Base-by-base conservation (phyloP, 1,139 yeast genomes). In the Yamadazyma oceani region DNA sequence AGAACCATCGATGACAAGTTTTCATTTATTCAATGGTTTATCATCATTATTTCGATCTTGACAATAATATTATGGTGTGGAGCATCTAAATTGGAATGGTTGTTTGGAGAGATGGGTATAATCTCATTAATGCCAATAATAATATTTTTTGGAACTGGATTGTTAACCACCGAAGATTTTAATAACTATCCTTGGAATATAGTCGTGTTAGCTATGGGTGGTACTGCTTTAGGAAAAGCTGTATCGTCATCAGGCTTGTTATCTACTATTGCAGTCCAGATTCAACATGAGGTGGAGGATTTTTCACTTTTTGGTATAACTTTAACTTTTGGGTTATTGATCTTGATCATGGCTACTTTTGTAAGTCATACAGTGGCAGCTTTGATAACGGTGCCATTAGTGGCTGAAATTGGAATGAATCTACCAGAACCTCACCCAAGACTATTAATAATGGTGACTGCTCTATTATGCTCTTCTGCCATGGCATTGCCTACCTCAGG, bases 331-430 rank as follows among this genome's bases (percentile, higher is more conserved):
- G 90, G 89, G 38, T 62, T 80, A 27, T 64, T 83, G 19, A 81
- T 87, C 37, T 68, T 89, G 37, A 80, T 82, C 2, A 82, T 89
- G 55, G 97, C 97, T 2, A 89, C 97, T 0, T 83, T 83, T 58
- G 87, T 83, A 15, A 78, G 85, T 4, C 90, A 83, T 57, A 83
- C 90, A 0, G 90, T 82, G 17, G 85, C 89, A 7, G 89, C 90
- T 0, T 75, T 83, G 48, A 82, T 83, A 42, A 73, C 82, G 41
- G 71, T 83, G 34, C 90, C 90, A 22, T 64, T 83, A 44, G 85
- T 83, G 17, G 73, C 80, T 39, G 85, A 82, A 56, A 78, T 82
- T 44, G 90, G 89, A 40, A 71, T 75, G 41, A 64, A 71, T 39
- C 61, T 83, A 59, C 64, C 71, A 2, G 73, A 67, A 23, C 74